Evolutionary conservation across 2,329 filamentous ascomycete genomes (phyloP), one percentile per base, ranked within the genome.

Genomic region (Cordyceps tenuipes): DNA sequence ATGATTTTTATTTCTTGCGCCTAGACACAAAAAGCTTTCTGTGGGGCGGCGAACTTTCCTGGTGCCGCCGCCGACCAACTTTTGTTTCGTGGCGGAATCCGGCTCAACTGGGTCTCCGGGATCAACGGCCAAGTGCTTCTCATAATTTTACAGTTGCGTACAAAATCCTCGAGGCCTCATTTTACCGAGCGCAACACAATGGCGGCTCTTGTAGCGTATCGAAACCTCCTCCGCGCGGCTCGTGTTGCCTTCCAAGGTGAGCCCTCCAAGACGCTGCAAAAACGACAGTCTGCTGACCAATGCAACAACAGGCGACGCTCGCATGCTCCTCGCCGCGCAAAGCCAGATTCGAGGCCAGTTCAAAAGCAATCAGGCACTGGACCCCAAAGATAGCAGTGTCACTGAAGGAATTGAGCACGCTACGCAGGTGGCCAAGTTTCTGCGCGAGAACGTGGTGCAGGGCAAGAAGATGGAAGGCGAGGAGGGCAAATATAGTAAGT

Each of bases 361-460:
- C 73, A 83, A 86, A 57, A 76, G 81, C 59, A 88, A 89, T 66
- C 81, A 84, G 48, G 73, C 77, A 2, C 74, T 91, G 12, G 74
- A 82, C 5, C 72, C 82, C 0, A 75, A 79, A 13, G 83, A 84
- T 61, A 77, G 85, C 13, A 82, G 85, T 61, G 78, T 83, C 0
- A 75, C 78, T 15, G 80, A 84, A 60, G 85, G 86, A 10, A 84
- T 99, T 62, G 77, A 86, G 64, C 86, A 96, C 68, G 94, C 92
- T 9, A 79, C 92, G 63, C 90, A 94, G 46, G 86, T 97, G 3
- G 90, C 93, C 3, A 81, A 82, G 64, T 87, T 97, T 60, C 71
- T 99, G 63, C 79, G 84, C 65, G 80, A 90, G 70, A 97, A 97
- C 68, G 79, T 99, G 3, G 92, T 99, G 3, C 94, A 99, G 72